Evolutionary conservation across 169 alveolate species (phyloP), one percentile per base, ranked within the genome.

Genomic region (Toxoplasma gondii): DNA sequence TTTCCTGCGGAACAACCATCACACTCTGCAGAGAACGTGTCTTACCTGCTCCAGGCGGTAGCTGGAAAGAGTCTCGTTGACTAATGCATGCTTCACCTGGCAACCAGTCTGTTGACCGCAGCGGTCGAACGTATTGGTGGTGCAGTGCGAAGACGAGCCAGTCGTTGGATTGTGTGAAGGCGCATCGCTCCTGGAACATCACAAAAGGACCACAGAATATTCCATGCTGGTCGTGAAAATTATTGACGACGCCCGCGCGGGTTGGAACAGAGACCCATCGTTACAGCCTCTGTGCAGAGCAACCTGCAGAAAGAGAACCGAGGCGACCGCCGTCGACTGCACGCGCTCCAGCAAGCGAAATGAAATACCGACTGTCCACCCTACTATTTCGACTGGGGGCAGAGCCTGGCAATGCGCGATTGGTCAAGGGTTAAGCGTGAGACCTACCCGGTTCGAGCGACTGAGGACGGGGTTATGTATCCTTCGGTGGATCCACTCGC

Each of bases 11-110:
- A 49, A 49, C 22, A 49, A 49, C n/a, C n/a, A n/a, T n/a, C n/a
- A n/a, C n/a, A n/a, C n/a, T n/a, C 4, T 49, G 58, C 22, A 49
- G 12, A 78, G 43, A 38, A 78, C 12, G 19, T 7, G 38, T 17
- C 95, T 93, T 58, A 93, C 95, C 90, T 36, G 95, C 93, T 41
- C 95, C 95, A 38, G 95, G 95, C 0, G 95, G 95, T 12, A 93
- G 95, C 80, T 93, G 93, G 38, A 93, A 93, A 41, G 91, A 86
- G 49, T 88, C 84, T 67, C 53, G 90, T 78, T 87, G 91, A 91
- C 90, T 54, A 41, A 87, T 49, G 86, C 95, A 93, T 0, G 93
- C 91, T 81, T 93, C 95, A 34, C 95, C 95, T 19, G 95, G 91
- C 88, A 93, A 74, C 95, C 95, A 93, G 41, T 93, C 95, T 27